A percentile compares a stretch with the other conserved stretches of the same genome.
These are phyloP conservation scores for Wickerhamomyces tratensis DNA, from an alignment of 805 yeast species.

Conservation along the genomic window DNA sequence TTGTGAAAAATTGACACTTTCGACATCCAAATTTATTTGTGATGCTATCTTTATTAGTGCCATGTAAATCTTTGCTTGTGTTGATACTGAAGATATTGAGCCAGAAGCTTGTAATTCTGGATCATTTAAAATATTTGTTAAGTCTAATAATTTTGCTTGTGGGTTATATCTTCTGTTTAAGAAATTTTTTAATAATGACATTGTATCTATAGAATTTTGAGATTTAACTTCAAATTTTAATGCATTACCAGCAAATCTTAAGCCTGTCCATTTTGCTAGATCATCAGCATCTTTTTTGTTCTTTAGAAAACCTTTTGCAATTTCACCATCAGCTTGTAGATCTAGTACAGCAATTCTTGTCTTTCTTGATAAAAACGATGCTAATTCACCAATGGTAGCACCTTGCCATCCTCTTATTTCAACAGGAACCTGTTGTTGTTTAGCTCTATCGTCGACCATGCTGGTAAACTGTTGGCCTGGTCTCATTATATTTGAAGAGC, in stretches of 20 bases:
- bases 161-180: slow-evolving; percentile 61
- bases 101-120: slow-evolving; percentile 51
- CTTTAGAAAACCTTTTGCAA: slow-evolving; percentile 50
- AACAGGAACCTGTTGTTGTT: slow-evolving; percentile 33
- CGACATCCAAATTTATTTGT: slow-evolving; percentile 40
- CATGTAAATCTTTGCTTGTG: slow-evolving; percentile 76
- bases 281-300: slow-evolving; percentile 46
- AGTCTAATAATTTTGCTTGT: slow-evolving; percentile 54
- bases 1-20: slow-evolving; percentile 59
- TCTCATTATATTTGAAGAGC: background rate
- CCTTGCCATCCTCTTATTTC: slow-evolving; percentile 79
- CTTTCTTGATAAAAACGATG: slow-evolving; percentile 62
- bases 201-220: slow-evolving; percentile 32
- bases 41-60: slow-evolving; percentile 80
- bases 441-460: slow-evolving; percentile 17
- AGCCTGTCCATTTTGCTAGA: slow-evolving; percentile 59
- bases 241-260: slow-evolving; percentile 67
- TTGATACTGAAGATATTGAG: slow-evolving; percentile 47
- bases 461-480: slow-evolving; percentile 6
- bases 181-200: slow-evolving; percentile 52
- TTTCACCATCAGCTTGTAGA: slow-evolving; percentile 43
- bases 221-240: slow-evolving; percentile 39
- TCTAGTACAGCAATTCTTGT: slow-evolving; percentile 45
- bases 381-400: slow-evolving; percentile 58
- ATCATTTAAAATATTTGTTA: slow-evolving; percentile 57